phyloP scores from a whole-genome alignment of 192 early-diverging fungal species.

The Powellomyces hirtus region DNA sequence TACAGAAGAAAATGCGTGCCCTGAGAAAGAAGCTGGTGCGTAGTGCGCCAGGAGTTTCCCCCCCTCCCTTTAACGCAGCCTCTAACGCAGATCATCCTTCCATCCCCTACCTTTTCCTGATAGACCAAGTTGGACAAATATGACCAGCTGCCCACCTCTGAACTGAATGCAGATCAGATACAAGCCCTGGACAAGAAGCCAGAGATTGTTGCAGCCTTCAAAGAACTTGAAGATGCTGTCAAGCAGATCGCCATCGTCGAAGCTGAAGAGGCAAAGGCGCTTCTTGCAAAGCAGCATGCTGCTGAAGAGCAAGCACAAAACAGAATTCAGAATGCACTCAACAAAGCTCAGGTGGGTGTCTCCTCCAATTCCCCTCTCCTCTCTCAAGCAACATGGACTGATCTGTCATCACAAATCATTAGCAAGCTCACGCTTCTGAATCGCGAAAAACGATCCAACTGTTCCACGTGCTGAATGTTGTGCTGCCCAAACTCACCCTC shows the following conservation, averaged over 20 bases:
- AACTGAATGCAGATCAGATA: constrained; percentile 51
- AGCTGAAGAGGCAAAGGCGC: constrained; percentile 21
- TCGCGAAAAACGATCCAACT: not conserved
- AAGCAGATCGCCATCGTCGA: constrained; percentile 34
- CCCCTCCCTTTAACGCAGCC: not conserved
- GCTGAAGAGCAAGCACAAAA: not conserved
- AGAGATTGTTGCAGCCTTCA: constrained; percentile 36
- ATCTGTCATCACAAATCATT: no score
- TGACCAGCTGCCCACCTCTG: constrained; percentile 26
- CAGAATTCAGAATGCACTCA: no score
- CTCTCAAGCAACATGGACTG: no score
- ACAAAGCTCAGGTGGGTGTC: no score
- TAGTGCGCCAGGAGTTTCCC: not conserved
- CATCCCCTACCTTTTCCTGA: not conserved
- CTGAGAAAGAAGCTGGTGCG: constrained; percentile 32
- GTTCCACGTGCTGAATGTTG: constrained; percentile 15
- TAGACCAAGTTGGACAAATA: constrained; percentile 49
- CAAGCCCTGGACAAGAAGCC: constrained; percentile 40
- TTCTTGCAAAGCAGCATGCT: not conserved
- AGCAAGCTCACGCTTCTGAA: not conserved
- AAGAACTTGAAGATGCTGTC: constrained; percentile 49
- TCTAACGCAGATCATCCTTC: no score
- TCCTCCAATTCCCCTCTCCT: no score
- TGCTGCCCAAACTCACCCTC: constrained; percentile 6
- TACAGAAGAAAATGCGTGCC: constrained; percentile 37